Evolutionary conservation across 176 grass and related monocot species (phyloP).

Genomic region (Carex cristatella): DNA sequence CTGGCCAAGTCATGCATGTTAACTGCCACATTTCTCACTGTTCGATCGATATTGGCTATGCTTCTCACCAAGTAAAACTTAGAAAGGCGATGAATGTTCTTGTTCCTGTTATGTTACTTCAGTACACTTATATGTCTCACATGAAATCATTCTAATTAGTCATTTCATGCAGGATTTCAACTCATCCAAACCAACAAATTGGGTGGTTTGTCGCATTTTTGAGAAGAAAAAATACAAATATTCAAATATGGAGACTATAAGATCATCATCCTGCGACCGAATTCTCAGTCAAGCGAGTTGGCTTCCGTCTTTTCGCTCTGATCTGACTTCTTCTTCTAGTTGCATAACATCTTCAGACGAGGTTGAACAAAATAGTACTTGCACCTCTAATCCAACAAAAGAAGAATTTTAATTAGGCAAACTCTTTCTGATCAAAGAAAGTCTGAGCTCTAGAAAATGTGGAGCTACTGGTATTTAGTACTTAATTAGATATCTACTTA

Average conservation of each 20-base stretch:
- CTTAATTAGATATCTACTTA: neutral
- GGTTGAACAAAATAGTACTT: constrained; percentile 2
- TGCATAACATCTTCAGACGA: constrained; percentile 25
- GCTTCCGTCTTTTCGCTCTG: neutral
- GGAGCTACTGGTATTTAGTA: neutral
- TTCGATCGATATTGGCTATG: neutral
- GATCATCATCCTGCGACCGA: neutral
- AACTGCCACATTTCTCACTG: neutral
- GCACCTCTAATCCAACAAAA: neutral
- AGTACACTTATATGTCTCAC: neutral
- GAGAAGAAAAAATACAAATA: constrained; percentile 23
- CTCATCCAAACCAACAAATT: constrained; percentile 22
- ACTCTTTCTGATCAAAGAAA: neutral
- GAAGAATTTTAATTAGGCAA: neutral
- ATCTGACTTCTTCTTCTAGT: constrained; percentile 20
- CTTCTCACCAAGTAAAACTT: neutral
- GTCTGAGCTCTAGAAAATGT: neutral
- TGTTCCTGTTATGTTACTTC: neutral
- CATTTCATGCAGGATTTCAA: constrained; percentile 1
- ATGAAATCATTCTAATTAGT: neutral
- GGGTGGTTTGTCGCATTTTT: constrained; percentile 82
- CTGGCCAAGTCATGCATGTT: neutral
- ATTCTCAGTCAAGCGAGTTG: neutral
- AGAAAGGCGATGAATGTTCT: neutral
- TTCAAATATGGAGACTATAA: neutral